Base-by-base conservation (phyloP, 371 early-diverging fungal genomes). In the Mortierella sp. region DNA sequence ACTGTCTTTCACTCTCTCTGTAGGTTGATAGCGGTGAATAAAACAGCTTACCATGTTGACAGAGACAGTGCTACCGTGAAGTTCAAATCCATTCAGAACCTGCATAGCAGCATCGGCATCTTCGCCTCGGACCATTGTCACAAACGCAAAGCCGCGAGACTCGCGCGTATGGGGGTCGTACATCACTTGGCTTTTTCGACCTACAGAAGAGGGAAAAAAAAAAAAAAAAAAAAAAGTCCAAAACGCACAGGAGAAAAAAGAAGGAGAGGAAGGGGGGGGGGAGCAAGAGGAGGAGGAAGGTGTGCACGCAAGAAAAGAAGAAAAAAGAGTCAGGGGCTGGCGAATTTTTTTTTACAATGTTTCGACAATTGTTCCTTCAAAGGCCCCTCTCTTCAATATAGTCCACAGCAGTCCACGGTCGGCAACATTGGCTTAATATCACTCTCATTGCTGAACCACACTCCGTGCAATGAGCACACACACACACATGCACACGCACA, bases 121-220 rank as follows among this genome's bases (percentile, higher is more conserved):
- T 29, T 89, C 91, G 57, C 84, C 62, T 28, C 82, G 82, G 29
- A 85, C 87, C 87, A 91, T 92, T 48, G 87, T 88, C 43, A 95
- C 90, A 68, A 95, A 94, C 5, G 89, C 95, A 83, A 95, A 94
- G 4, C 92, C 90, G 76, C 91, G 92, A 28, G 90, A 91, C 64
- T 94, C 92, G 47, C 86, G 87, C 19, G 89, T 88, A 74, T 92
- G 93, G 45, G 94, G 93, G 60, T 94, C 92, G 73, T 83, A 85
- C 89, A 93, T 88, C 46, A 91, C 84, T 62, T 87, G 84, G 87
- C 87, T 68, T 90, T 93, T 60, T 74, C 72, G 45, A 91, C 85
- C 90, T 90, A 57, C 30, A 18, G 47, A 23, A 25, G 16, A 15
- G 5, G 6, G 37, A 37, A 9, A 57, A 57, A 57, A 16, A 57